Base-by-base conservation (phyloP, 768 basidiomycete species). In the Rhizopogon vulgaris region DNA sequence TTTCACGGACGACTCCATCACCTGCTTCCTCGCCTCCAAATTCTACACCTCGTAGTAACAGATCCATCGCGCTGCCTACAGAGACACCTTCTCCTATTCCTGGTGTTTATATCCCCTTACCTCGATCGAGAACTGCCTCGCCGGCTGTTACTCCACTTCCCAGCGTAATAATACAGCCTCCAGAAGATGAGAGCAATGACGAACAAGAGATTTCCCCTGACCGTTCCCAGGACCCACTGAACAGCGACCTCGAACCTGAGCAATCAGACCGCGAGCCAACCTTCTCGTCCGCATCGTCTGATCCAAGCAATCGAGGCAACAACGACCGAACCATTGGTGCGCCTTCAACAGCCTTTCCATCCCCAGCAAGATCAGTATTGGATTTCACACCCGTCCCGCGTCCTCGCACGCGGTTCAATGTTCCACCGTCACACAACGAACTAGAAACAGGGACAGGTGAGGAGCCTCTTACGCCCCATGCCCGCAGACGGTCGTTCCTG, bases 401-500 rank as follows among this genome's bases (percentile, higher is more conserved):
- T 14, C 71, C 73, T 14, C 77, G 86, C 11, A 76, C 86, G 18
- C 79, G 84, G 14, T 87, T 89, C 65, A 71, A 77, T 49, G 61
- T 78, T 25, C 75, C 81, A 4, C 60, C 73, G 1, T 72, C 72
- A 25, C 70, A 76, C 8, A 61, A 68, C n/a, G 73, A 77, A 36
- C 58, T 72, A 24, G 65, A 69, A 6, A 34, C 30, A 6, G 64
- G 73, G 11, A 58, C 62, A 9, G 60, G 67, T 38, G 68, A 63
- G 2, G 72, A 70, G 14, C 77, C 77, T 3, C 65, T 83, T 39
- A 92, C 89, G 2, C 90, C 88, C 2, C 74, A 78, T 56, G 79
- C 83, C 11, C 83, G 86, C 54, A 82, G 87, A 38, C 81, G 83
- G 14, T 90, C 87, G 1, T 92, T 94, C 71, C 78, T 94, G 11